These are phyloP conservation scores for Schoenoplectus tabernaemontani DNA, from an alignment of 202 grass and related monocot genomes.

Conservation along the genomic window DNA sequence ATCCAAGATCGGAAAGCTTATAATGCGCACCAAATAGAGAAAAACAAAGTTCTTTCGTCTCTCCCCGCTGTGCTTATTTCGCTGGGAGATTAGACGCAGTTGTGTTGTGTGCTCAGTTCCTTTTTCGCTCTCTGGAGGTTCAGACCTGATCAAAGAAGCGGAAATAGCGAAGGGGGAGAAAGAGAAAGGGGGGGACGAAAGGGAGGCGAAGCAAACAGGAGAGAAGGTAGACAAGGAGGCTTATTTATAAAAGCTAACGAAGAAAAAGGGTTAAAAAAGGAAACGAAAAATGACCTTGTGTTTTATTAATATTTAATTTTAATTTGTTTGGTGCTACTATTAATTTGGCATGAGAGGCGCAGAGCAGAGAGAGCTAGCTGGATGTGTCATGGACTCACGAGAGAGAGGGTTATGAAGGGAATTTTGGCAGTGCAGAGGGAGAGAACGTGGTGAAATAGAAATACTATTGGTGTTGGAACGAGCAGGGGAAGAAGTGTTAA, in stretches of 20 bases:
- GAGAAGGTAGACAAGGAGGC: neutral
- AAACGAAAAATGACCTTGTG: neutral
- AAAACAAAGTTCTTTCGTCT: neutral
- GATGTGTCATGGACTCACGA: neutral
- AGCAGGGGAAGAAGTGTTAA: neutral
- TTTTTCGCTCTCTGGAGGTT: neutral
- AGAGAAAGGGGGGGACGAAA: neutral
- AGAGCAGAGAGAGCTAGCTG: neutral
- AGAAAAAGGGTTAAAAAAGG: slow-evolving; percentile 5
- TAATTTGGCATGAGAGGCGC: neutral
- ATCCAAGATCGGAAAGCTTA: slow-evolving; percentile 18
- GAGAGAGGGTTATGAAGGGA: slow-evolving; percentile 7
- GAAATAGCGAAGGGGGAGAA: neutral
- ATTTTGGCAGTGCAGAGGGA: neutral
- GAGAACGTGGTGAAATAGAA: neutral
- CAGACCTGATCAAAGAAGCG: neutral
- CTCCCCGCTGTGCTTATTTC: neutral
- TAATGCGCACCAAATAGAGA: slow-evolving; percentile 22
- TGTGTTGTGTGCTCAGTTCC: neutral
- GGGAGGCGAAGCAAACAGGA: neutral
- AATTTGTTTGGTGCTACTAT: slow-evolving; percentile 1
- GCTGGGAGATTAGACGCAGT: neutral
- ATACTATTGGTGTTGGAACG: neutral
- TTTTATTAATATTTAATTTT: neutral
- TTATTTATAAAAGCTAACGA: slow-evolving; percentile 12